Evolutionary conservation across 1,139 yeast genomes (phyloP), one percentile per base, ranked within the genome.

Genomic region (Taphrina populina): DNA sequence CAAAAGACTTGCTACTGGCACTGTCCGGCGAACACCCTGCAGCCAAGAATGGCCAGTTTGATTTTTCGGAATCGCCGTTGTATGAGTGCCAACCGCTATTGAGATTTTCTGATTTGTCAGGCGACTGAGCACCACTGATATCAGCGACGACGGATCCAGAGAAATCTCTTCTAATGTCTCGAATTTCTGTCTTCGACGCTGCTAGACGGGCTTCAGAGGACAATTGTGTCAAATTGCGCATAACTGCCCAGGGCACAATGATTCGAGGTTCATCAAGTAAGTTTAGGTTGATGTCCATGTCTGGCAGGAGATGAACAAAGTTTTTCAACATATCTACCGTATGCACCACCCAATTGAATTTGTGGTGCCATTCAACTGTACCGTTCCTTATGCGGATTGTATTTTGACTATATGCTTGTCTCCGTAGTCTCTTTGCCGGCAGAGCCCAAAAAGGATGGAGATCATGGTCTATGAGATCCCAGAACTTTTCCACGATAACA

Each of bases 281-380:
- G 36, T 62, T 62, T 26, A 62, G 53, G 17, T 61, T 61, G 7
- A 62, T 17, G 35, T 62, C 64, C 64, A 62, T 61, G 36, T 62
- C 64, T 2, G 65, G 65, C 40, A 62, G 46, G 27, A 45, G 51
- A 23, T 40, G 33, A 24, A 61, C 58, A 59, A 62, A 60, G 1
- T 53, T 29, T 8, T 17, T 15, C 15, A 60, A 19, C 27, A 60
- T 45, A 3, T 30, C 37, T 21, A 53, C 55, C 32, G 52, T 56
- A 54, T 52, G 56, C 21, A 41, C 58, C 4, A 47, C 32, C 17
- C 34, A 44, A 17, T 17, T 30, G 27, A 23, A 43, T 15, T 43
- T n/a, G 19, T 24, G 29, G 4, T 15, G 36, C 26, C 29, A 23
- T 15, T 15, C 5, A 7, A 43, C 26, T 10, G n/a, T 4, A 10